Evolutionary conservation across 2,329 filamentous ascomycete genomes (phyloP).

Genomic region (Curvularia verruculosa): DNA sequence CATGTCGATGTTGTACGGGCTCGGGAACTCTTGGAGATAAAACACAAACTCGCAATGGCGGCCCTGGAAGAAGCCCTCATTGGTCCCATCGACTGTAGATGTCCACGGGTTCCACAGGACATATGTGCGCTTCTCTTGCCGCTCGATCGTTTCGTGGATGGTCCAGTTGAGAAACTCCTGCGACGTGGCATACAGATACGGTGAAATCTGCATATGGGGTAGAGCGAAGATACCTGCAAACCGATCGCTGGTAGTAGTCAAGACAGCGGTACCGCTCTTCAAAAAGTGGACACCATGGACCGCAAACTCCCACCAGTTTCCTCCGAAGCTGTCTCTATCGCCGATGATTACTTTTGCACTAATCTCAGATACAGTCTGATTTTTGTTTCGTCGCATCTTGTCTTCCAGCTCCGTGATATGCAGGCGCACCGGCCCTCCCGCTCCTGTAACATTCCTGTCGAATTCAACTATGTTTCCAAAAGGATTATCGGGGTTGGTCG

Average conservation of each 20-base stretch:
- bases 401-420: constrained; percentile 65
- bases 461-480: constrained; percentile 70
- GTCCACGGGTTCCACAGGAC: constrained; percentile 72
- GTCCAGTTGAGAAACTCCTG: constrained; percentile 72
- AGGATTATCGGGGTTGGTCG: constrained; percentile 67
- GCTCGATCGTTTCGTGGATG: constrained; percentile 69
- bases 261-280: constrained; percentile 75
- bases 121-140: constrained; percentile 66
- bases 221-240: constrained; percentile 87
- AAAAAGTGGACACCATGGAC: constrained; percentile 88
- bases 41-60: constrained; percentile 89
- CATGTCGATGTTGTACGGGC: constrained; percentile 45
- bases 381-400: constrained; percentile 38
- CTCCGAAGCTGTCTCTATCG: constrained; percentile 68
- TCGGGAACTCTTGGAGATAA: constrained; percentile 71
- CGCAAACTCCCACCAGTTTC: constrained; percentile 78
- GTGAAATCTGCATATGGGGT: constrained; percentile 76
- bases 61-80: constrained; percentile 66
- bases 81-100: constrained; percentile 65
- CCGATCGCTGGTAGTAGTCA: constrained; percentile 88
- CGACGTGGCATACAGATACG: constrained; percentile 55
- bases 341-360: constrained; percentile 73
- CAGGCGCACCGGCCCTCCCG: constrained; percentile 68
- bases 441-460: constrained; percentile 80
- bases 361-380: constrained; percentile 67